Base-by-base conservation (phyloP, 176 grass and related monocot genomes). In the Ensete glaucum region DNA sequence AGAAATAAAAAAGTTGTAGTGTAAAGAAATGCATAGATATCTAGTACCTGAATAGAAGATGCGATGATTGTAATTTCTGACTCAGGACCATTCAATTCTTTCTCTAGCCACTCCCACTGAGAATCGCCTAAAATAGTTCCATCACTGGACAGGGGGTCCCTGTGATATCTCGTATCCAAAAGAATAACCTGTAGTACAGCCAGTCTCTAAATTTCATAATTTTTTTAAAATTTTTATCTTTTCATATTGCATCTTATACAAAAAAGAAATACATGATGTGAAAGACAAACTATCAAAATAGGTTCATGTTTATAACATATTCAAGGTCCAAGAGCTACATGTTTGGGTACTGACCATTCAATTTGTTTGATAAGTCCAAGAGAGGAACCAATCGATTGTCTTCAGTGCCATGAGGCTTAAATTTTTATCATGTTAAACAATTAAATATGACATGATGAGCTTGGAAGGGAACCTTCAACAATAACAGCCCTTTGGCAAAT, bases 111-210 rank as follows among this genome's bases (percentile, higher is more conserved):
- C 51, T 87, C 80, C 94, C 94, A 98, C 54, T 98, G 94, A 16
- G 94, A 82, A 82, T 93, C 86, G 51, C 94, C 94, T 29, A 97
- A 85, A 77, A 97, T 81, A 70, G 85, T 87, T 73, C 94, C 94
- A 97, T 87, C 85, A 86, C 84, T 97, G 57, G 76, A 82, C 17
- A 90, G 69, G 59, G 87, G 90, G 50, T 97, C 90, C 81, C 94
- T 92, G 80, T 97, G 90, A 83, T 91, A 97, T 85, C 94, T 97
- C 16, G 94, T 97, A 66, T 97, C 94, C 74, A 97, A 84, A 78
- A 97, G 67, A 88, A 97, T 91, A 72, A 97, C 82, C 94, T 97
- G 83, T 11, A 58, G 43, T 17, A 70, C 16, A 51, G 16, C 8
- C 17, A 50, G 11, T 70, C 20, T 70, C 9, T 52, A 70, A n/a